phyloP scores from a whole-genome alignment of 1,284 basidiomycete genomes.

The Takashimella koratensis region DNA sequence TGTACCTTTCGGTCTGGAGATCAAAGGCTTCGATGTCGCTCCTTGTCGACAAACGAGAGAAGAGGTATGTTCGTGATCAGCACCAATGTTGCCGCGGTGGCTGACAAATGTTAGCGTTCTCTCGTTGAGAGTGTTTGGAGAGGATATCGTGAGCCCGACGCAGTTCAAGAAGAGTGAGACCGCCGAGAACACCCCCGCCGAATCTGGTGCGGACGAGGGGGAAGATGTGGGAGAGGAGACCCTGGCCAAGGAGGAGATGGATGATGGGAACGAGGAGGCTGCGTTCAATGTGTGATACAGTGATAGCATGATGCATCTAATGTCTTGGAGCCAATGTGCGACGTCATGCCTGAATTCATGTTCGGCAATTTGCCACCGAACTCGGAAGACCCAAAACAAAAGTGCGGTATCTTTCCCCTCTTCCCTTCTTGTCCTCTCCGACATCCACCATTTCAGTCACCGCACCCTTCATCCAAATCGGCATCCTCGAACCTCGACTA shows the following conservation, averaged over 20 bases:
- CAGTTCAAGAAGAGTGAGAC: constrained; percentile 4
- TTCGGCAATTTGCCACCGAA: too few species aligned
- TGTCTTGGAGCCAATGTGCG: too few species aligned
- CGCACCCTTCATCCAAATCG: too few species aligned
- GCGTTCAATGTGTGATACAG: constrained; percentile 20
- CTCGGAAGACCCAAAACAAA: too few species aligned
- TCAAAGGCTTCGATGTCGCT: constrained; percentile 76
- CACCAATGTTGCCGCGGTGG: too few species aligned
- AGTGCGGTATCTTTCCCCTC: too few species aligned
- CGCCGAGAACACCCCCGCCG: neutral
- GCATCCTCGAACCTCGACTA: neutral
- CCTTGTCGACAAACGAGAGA: constrained; percentile 92
- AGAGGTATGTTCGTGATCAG: constrained; percentile 60
- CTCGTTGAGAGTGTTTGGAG: constrained; percentile 42
- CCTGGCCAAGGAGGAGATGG: constrained; percentile 9
- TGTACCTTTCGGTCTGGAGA: constrained; percentile 86
- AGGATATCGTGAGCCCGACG: constrained; percentile 40
- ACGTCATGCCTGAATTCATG: too few species aligned
- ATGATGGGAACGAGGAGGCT: constrained; percentile 24
- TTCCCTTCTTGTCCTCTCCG: too few species aligned
- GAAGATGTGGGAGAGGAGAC: constrained; percentile 5
- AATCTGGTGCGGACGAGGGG: neutral
- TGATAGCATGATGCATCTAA: too few species aligned
- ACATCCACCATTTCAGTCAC: too few species aligned
- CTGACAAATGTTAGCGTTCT: constrained; percentile 27